Base-by-base conservation (phyloP, 345 rosid genomes). In the Melaleuca quinquenervia region DNA sequence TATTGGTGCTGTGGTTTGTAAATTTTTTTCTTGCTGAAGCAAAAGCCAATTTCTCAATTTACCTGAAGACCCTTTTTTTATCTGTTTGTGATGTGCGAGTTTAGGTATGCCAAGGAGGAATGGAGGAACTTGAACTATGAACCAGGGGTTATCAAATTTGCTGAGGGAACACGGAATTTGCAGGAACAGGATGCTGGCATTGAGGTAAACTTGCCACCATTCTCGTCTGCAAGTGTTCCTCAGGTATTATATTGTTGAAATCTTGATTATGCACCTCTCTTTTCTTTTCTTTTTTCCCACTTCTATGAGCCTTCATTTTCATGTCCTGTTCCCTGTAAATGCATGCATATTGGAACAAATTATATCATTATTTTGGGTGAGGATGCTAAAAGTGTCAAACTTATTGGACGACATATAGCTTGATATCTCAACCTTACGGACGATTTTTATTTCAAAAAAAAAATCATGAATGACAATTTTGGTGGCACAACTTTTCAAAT, bases 151-250 rank as follows among this genome's bases (percentile, higher is more conserved):
- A 41, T 94, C 84, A 93, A 90, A 87, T 96, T 97, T 91, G 89
- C 89, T 87, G 52, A 86, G 44, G 93, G 91, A 87, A 84, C 49
- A 36, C 89, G 82, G 84, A 74, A 45, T 86, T n/a, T 88, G 56
- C 83, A 44, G 11, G 86, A 84, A 32, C 86, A 82, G 82, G 85
- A 54, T 51, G 85, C 54, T 89, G 80, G 83, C 18, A 52, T 84
- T 83, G 89, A 84, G 70, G 84, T 90, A n/a, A 89, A 29, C 83
- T 89, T 97, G 88, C 96, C 96, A 75, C 99, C 93, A 41, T 95
- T 97, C 91, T 97, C 99, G 74, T 94, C 99, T 0, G 94, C 96
- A 48, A 84, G 94, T 84, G 93, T 93, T 86, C 95, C 94, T 13
- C 90, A 91, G 95, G 98, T 97, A 75, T 84, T 70, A 70, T 20